Conservation (phyloP, 139 green algal genomes). For the Astrephomene gubernaculifera region DNA sequence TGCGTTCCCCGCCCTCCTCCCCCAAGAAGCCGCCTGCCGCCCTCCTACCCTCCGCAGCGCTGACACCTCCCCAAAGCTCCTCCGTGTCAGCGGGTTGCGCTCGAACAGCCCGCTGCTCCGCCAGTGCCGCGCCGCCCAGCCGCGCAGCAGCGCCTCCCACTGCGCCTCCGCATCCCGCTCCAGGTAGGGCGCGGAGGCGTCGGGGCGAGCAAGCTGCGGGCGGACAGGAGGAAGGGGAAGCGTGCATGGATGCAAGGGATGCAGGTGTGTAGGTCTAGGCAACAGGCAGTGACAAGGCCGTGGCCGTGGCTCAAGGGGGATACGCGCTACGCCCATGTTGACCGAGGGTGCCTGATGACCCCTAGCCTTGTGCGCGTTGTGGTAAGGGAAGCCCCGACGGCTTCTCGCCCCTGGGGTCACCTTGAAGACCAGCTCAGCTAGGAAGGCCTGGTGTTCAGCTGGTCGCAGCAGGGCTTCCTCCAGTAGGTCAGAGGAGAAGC, state of each 20-base stretch:
- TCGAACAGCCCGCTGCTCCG: constrained; percentile 42
- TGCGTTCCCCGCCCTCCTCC: no score
- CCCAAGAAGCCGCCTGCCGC: not conserved
- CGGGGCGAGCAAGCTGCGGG: constrained; percentile 42
- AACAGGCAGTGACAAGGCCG: no score
- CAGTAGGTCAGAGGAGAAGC: constrained; percentile 56
- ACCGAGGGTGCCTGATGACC: no score
- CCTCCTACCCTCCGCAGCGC: constrained; percentile 47
- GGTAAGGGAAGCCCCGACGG: no score
- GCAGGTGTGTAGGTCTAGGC: no score
- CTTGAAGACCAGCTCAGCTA: constrained; percentile 59
- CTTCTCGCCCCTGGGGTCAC: not conserved
- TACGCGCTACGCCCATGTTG: no score
- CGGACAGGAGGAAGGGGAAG: not conserved
- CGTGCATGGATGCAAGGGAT: no score
- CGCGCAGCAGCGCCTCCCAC: constrained; percentile 49
- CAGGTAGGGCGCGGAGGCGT: constrained; percentile 38
- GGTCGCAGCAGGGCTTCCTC: constrained; percentile 55
- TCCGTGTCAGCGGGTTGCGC: constrained; percentile 45
- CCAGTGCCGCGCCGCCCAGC: constrained; percentile 49
- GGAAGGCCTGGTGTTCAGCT: constrained; percentile 53
- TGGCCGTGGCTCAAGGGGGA: no score
- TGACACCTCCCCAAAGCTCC: constrained; percentile 39
- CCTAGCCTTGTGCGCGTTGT: not conserved
- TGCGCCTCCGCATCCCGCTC: not conserved